Percentiles rank a stretch among this genome's conserved stretches.
Conservation (phyloP, 495 filamentous ascomycete genomes). For the Aspergillus nidulans region DNA sequence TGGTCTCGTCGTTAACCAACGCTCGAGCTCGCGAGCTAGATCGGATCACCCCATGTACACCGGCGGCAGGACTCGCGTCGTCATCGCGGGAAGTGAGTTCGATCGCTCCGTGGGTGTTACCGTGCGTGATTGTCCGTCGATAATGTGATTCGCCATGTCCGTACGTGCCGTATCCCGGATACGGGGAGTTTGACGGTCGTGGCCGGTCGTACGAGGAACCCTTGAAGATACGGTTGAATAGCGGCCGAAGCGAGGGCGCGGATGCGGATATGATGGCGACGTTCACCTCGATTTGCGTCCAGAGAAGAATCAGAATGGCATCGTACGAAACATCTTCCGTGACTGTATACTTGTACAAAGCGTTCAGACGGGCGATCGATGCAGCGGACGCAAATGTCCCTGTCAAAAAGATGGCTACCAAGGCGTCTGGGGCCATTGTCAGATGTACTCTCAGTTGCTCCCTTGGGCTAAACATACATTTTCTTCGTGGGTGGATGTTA, state of each 20-base stretch:
- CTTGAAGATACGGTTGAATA: slow-evolving; percentile 10
- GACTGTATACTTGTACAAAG: slow-evolving; percentile 14
- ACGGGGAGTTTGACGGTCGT: neutral
- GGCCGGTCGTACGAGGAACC: slow-evolving; percentile 5
- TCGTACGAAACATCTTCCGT: slow-evolving; percentile 14
- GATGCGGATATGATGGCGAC: slow-evolving; percentile 19
- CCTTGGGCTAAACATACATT: slow-evolving; percentile 2
- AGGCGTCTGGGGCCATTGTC: slow-evolving; percentile 4
- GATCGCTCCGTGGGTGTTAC: slow-evolving; percentile 1
- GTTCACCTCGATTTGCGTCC: slow-evolving; percentile 19
- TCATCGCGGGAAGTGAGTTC: slow-evolving; percentile 4
- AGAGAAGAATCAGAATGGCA: slow-evolving; percentile 15
- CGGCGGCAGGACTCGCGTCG: neutral
- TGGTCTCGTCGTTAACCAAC: neutral
- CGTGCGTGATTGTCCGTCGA: neutral
- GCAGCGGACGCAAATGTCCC: slow-evolving; percentile 17
- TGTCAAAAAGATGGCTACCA: slow-evolving; percentile 15
- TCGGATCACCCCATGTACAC: neutral
- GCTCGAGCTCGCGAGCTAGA: neutral
- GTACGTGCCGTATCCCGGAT: neutral
- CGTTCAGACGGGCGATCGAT: slow-evolving; percentile 17
- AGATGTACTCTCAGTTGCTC: neutral
- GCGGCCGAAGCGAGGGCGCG: slow-evolving; percentile 12
- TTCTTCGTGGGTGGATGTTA: slow-evolving; percentile 12
- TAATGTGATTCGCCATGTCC: neutral